Percentiles rank a stretch among this genome's conserved stretches.
Evolutionary conservation across 495 filamentous ascomycete species (phyloP).

Genomic region (Hypoxylon lenormandii): DNA sequence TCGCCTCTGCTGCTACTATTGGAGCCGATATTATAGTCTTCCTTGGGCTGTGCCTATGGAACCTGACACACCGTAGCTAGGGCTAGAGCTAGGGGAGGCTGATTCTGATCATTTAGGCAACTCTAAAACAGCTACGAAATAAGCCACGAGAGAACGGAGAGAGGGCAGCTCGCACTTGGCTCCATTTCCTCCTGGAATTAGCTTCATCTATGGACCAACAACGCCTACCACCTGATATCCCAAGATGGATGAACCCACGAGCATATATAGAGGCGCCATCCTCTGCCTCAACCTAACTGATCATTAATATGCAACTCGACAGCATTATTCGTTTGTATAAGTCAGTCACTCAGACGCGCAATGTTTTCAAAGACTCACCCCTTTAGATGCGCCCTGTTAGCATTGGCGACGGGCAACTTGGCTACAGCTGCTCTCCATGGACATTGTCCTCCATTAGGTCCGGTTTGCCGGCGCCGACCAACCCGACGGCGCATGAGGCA

Average conservation of each 20-base stretch:
- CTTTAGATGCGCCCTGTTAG: neutral
- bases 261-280: slow-evolving; percentile 14
- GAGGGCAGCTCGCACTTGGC: slow-evolving; percentile 25
- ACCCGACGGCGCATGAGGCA: slow-evolving; percentile 31
- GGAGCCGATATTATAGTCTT: neutral
- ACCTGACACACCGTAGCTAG: slow-evolving; percentile 10
- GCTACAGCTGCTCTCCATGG: slow-evolving; percentile 49
- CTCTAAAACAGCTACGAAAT: slow-evolving; percentile 13
- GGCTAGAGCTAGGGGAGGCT: neutral
- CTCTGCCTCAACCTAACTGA: neutral
- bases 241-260: neutral
- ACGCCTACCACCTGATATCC: neutral
- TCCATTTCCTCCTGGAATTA: slow-evolving; percentile 1
- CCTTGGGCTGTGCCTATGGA: slow-evolving; percentile 4
- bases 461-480: slow-evolving; percentile 51
- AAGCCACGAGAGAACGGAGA: neutral
- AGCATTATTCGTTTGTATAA: neutral
- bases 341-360: neutral
- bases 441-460: slow-evolving; percentile 53
- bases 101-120: neutral
- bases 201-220: neutral
- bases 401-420: slow-evolving; percentile 18
- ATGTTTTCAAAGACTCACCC: slow-evolving; percentile 9
- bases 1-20: neutral
- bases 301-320: slow-evolving; percentile 1